Evolutionary conservation across 768 basidiomycete species (phyloP), one percentile per base, ranked within the genome.

Genomic region (Termitomyces sp.): DNA sequence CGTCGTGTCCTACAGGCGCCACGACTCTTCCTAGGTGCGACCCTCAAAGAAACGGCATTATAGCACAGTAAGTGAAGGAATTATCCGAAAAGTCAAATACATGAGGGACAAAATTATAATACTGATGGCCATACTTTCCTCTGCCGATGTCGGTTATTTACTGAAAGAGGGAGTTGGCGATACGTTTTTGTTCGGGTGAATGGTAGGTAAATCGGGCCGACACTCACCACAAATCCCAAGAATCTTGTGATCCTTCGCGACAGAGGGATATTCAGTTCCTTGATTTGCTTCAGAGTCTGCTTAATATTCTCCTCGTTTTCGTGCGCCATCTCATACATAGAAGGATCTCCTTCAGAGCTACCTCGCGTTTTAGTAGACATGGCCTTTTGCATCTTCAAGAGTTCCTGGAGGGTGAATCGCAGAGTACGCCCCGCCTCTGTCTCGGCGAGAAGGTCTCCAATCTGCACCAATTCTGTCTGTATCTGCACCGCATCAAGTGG

Each of bases 341-440:
- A 38, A 16, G 60, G 28, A 28, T 64, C 52, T 3, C 57, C 46
- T 12, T 45, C 44, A 16, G 20, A 28, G 15, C 46, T 40, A 13
- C 45, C 16, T 42, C 54, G 59, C 22, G 56, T 20, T 32, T 59
- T 59, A 2, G 45, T 49, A 1, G 56, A 42, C 52, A 59, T 58
- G 38, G 13, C 44, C n/a, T 63, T 66, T 56, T 66, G 65, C 39
- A 57, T 58, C 13, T 60, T 48, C 38, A 66, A 36, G 8, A 66
- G 49, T 48, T 66, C 65, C n/a, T 63, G 62, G 13, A 63, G 62
- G 3, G 65, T 63, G 18, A 55, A 61, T 7, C 65, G 65, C 33
- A 66, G 24, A 5, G 59, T 61, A 35, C 62, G 62, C 7, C 65
- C 62, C 7, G 65, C 65, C n/a, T 63, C 62, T 8, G 65, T 66